phyloP scores from a whole-genome alignment of 1,284 basidiomycete genomes.

The Ceraceosorus bombacis region DNA sequence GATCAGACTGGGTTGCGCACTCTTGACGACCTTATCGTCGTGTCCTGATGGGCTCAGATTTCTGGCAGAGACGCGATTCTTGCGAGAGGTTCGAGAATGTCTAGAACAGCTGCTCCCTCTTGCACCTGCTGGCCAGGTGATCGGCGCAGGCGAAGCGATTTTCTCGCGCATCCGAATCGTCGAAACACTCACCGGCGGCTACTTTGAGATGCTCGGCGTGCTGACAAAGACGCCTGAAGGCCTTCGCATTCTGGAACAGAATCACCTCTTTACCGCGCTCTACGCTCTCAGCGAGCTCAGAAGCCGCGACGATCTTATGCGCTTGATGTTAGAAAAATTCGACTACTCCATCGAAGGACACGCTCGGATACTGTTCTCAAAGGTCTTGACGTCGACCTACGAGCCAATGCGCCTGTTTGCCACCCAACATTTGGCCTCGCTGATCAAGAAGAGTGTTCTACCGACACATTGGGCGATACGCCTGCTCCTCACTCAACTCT shows the following conservation, averaged over 20 bases:
- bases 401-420: constrained; percentile 63
- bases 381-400: constrained; percentile 64
- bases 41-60: constrained; percentile 76
- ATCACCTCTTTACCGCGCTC: constrained; percentile 86
- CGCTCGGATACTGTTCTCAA: constrained; percentile 63
- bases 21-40: constrained; percentile 74
- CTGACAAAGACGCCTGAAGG: constrained; percentile 81
- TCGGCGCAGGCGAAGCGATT: constrained; percentile 56
- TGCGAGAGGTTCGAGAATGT: constrained; percentile 75
- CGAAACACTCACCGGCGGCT: constrained; percentile 78
- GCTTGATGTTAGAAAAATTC: constrained; percentile 79
- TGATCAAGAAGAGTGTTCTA: constrained; percentile 25
- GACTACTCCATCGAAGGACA: constrained; percentile 53
- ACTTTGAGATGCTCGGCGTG: constrained; percentile 90
- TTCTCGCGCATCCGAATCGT: constrained; percentile 70
- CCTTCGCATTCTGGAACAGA: constrained; percentile 77
- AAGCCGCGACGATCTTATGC: constrained; percentile 83
- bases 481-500: constrained; percentile 85
- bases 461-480: constrained; percentile 35
- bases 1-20: constrained; percentile 54
- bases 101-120: constrained; percentile 61
- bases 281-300: constrained; percentile 86
- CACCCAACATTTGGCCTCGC: constrained; percentile 70
- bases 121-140: constrained; percentile 7
- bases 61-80: constrained; percentile 76